These are phyloP conservation scores for Fusarium sp. DNA, from an alignment of 2,329 filamentous ascomycete genomes.

Conservation along the genomic window DNA sequence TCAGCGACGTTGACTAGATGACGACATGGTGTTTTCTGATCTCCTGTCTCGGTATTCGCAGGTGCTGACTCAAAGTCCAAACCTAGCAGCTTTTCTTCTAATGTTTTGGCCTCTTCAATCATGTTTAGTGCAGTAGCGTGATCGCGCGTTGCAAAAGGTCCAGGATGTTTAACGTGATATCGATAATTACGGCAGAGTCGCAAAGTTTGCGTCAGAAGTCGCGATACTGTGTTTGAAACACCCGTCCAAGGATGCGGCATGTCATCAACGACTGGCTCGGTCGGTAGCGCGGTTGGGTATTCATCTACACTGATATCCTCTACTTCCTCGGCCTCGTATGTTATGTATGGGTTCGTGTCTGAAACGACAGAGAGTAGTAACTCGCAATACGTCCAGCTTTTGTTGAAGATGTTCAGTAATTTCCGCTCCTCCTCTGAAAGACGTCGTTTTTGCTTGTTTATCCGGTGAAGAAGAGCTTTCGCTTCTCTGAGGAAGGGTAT, in stretches of 20 bases:
- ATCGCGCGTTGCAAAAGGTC: conserved; percentile 20
- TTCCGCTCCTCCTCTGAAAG: conserved; percentile 37
- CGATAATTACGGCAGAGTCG: conserved; percentile 50
- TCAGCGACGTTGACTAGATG: conserved; percentile 51
- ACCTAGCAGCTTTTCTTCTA: conserved; percentile 47
- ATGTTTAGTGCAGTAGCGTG: conserved; percentile 34
- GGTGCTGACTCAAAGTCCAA: conserved; percentile 39
- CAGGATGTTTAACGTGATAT: conserved; percentile 33
- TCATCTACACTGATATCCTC: conserved; percentile 23
- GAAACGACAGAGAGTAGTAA: conserved; percentile 51
- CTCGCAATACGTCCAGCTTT: conserved; percentile 53
- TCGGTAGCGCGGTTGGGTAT: conserved; percentile 21
- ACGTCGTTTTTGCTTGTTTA: conserved; percentile 33
- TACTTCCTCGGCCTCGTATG: conserved; percentile 10
- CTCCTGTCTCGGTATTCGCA: conserved; percentile 41
- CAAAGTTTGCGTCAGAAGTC: conserved; percentile 48
- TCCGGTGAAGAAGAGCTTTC: conserved; percentile 38
- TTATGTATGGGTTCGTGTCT: conserved; percentile 41
- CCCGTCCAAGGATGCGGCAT: conserved; percentile 52
- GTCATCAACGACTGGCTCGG: conserved; percentile 22
- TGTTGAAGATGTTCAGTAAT: conserved; percentile 50
- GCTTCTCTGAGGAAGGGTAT: conserved; percentile 46
- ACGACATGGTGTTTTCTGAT: conserved; percentile 37
- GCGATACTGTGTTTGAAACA: conserved; percentile 46
- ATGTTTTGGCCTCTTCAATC: conserved; percentile 44